Evolutionary conservation across 139 green algal species (phyloP).

Genomic region (Astrephomene gubernaculifera): DNA sequence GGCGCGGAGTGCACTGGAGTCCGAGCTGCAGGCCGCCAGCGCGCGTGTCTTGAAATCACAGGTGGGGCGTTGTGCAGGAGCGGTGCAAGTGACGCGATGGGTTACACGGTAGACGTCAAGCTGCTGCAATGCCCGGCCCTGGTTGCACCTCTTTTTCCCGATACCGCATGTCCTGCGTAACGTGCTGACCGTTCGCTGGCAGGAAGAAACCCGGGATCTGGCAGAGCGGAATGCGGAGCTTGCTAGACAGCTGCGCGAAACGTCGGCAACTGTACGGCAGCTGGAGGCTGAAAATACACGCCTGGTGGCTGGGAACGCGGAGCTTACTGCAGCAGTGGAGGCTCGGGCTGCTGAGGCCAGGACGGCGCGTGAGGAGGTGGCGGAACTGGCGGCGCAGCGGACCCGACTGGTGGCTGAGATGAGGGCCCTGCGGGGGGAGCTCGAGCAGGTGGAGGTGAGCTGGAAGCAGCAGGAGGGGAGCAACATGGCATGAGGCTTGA

Average conservation of each 20-base stretch:
- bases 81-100: background rate
- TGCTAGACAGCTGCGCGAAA: background rate
- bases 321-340: constrained; percentile 1
- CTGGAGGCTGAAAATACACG: constrained; percentile 22
- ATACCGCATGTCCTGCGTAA: background rate
- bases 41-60: background rate
- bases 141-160: background rate
- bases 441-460: background rate
- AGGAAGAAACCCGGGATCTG: background rate
- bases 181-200: background rate
- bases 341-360: background rate
- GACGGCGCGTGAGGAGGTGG: background rate
- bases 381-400: constrained; percentile 18
- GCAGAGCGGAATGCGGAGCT: constrained; percentile 5
- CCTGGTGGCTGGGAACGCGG: constrained; percentile 3
- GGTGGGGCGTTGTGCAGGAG: background rate
- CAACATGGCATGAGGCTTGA: no score
- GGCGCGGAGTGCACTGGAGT: background rate
- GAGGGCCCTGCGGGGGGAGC: background rate
- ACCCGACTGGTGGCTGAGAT: constrained; percentile 4
- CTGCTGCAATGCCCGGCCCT: background rate
- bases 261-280: background rate
- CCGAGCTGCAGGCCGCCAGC: background rate
- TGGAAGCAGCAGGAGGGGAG: no score
- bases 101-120: background rate